Base-by-base conservation (phyloP, 108 stramenopile species). In the Conticribra weissflogii region DNA sequence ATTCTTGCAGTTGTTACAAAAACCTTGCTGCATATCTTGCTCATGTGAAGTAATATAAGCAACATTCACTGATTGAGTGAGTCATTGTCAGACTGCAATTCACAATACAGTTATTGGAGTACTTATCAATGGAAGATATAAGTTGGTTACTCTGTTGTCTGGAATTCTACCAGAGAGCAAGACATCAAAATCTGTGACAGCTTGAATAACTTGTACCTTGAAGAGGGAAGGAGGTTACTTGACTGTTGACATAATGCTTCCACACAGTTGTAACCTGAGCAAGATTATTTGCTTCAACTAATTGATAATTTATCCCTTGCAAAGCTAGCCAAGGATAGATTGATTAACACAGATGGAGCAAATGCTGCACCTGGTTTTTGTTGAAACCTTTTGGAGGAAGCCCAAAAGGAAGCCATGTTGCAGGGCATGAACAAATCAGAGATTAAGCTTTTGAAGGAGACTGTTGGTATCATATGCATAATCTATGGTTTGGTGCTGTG, bases 401-500 rank as follows among this genome's bases (percentile, higher is more conserved):
- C 36, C 12, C n/a, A n/a, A n/a, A n/a, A n/a, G n/a, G n/a, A n/a
- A n/a, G n/a, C n/a, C n/a, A n/a, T n/a, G n/a, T n/a, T n/a, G n/a
- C n/a, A n/a, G n/a, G n/a, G n/a, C n/a, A n/a, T n/a, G n/a, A n/a
- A n/a, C n/a, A n/a, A n/a, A n/a, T n/a, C n/a, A 41, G 31, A 63
- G 19, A 50, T 51, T 7, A 63, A 50, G 16, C 55, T 27, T 55
- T 28, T 32, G 56, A 68, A 56, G 25, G 24, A 25, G 56, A 68
- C 33, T 68, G 67, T 28, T 68, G 67, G 67, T 24, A 59, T 16
- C 67, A 68, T 46, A 18, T 68, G 23, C 67, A 56, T 23, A 68
- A 68, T 27, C 17, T 68, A 4, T 68, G 67, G 67, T 47, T 67
- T 55, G 66, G 54, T 16, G 27, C 34, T 0, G 36, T 33, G 3